Base-by-base conservation (phyloP, 306 rosid species). In the Cucurbita maxima region DNA sequence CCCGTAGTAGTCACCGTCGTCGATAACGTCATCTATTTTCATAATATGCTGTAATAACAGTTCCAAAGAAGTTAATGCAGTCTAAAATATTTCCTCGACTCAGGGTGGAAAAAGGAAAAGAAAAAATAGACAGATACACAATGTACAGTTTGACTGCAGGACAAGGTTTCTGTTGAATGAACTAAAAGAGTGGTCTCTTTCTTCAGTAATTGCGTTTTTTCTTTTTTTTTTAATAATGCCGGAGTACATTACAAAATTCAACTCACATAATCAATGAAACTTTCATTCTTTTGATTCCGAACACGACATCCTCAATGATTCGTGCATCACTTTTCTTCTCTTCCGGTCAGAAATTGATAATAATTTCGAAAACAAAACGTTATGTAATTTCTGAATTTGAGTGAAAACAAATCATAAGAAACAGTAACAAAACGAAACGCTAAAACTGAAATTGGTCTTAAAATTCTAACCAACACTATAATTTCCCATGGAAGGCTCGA, bases 1-100 rank as follows among this genome's bases (percentile, higher is more conserved):
- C 76, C 97, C 99, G 83, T 95, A 95, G 79, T 13, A 83, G 76
- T 95, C 86, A 5, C 91, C 99, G 19, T 75, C 91, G 14, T 76
- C 87, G 16, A 86, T 85, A 79, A 88, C 87, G 84, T 88, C 88
- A 84, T 80, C 82, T 79, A 95, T 81, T 82, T 91, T 94, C 41
- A 85, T 89, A 80, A 94, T 79, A 83, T 91, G 84, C 97, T 95
- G 91, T 87, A 84, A 60, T 36, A 64, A 75, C 47, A 74, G 57
- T 68, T 54, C 72, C 73, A 79, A 8, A 7, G 44, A 80, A 36
- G 34, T 1, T 14, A 20, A 50, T 15, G 53, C 9, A 10, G 64
- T n/a, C 8, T 34, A 60, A 34, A 18, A 30, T 43, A 45, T 48
- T 48, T 15, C 7, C 58, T 8, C 15, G 4, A 66, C 13, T 51